Evolutionary conservation across 306 rosid genomes (phyloP).

Genomic region (Vachellia collinsii): DNA sequence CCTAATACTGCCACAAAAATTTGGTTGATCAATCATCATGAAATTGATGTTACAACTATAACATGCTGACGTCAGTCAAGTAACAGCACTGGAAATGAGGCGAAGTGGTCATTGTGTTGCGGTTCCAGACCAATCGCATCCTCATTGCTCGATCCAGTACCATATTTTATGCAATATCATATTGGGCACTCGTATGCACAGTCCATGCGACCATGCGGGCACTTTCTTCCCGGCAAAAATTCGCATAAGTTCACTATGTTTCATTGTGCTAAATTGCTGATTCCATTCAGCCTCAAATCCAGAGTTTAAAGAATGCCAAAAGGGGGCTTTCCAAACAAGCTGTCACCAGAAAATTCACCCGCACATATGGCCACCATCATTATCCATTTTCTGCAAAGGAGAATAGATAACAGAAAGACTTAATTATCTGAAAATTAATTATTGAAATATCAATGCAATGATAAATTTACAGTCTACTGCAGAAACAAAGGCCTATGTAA

Average conservation of each 20-base stretch:
- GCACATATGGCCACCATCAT: slow-evolving; percentile 8
- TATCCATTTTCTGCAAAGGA: slow-evolving; percentile 47
- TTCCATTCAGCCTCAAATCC: slow-evolving; percentile 23
- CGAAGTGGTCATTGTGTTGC: not conserved
- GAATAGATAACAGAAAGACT: slow-evolving; percentile 4
- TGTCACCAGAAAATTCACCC: slow-evolving; percentile 26
- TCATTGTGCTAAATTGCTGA: slow-evolving; percentile 11
- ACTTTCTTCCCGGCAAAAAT: not conserved
- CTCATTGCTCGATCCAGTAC: slow-evolving; percentile 5
- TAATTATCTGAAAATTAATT: not conserved
- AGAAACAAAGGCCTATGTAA: not conserved
- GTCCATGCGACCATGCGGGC: too few species aligned
- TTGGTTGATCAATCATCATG: slow-evolving; percentile 1
- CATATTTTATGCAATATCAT: not conserved
- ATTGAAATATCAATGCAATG: not conserved
- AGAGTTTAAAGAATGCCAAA: not conserved
- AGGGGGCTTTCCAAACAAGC: slow-evolving; percentile 2
- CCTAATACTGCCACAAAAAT: not conserved
- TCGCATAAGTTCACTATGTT: slow-evolving; percentile 9
- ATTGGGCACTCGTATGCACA: not conserved
- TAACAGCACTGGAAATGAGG: not conserved
- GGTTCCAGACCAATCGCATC: slow-evolving; percentile 9
- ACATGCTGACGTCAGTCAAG: not conserved
- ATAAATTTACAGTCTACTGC: not conserved
- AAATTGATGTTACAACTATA: not conserved